phyloP scores from a whole-genome alignment of 2,329 filamentous ascomycete species.

The Pseudohalonectria lignicola region DNA sequence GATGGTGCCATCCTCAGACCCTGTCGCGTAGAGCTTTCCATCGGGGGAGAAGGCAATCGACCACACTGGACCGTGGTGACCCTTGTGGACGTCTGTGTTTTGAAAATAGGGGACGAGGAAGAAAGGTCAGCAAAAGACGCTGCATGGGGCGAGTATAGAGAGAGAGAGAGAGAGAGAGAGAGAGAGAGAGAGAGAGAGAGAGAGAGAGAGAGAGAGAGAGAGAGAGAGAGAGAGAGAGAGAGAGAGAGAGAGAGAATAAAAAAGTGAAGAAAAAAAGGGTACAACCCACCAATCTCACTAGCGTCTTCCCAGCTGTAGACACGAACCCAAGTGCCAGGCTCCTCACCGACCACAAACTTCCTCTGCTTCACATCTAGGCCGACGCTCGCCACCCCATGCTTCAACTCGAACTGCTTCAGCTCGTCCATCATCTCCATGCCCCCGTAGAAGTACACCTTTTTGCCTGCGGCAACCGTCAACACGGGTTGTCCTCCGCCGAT shows the following conservation, averaged over 20 bases:
- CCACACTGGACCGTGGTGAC: slow-evolving; percentile 96
- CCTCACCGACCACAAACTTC: slow-evolving; percentile 82
- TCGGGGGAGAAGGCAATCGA: slow-evolving; percentile 91
- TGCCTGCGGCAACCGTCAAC: slow-evolving; percentile 85
- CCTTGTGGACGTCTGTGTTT: slow-evolving; percentile 73
- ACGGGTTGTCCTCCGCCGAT: slow-evolving; percentile 60
- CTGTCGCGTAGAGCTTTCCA: slow-evolving; percentile 90
- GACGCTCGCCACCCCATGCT: slow-evolving; percentile 83
- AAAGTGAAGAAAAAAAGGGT: neutral
- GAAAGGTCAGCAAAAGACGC: neutral
- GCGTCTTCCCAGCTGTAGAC: slow-evolving; percentile 84
- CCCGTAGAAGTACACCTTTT: slow-evolving; percentile 86
- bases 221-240: neutral
- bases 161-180: neutral
- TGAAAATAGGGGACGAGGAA: neutral
- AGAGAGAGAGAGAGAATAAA: too few species aligned
- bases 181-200: too few species aligned
- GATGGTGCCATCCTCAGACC: slow-evolving; percentile 93
- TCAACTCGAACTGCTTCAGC: slow-evolving; percentile 70
- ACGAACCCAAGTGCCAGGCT: slow-evolving; percentile 91
- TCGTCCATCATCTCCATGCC: slow-evolving; percentile 56
- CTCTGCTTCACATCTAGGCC: slow-evolving; percentile 72
- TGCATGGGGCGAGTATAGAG: neutral
- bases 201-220: neutral
- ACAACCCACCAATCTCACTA: slow-evolving; percentile 55